Base-by-base conservation (phyloP, 176 grass and related monocot genomes). In the Eragrostis nindensis region DNA sequence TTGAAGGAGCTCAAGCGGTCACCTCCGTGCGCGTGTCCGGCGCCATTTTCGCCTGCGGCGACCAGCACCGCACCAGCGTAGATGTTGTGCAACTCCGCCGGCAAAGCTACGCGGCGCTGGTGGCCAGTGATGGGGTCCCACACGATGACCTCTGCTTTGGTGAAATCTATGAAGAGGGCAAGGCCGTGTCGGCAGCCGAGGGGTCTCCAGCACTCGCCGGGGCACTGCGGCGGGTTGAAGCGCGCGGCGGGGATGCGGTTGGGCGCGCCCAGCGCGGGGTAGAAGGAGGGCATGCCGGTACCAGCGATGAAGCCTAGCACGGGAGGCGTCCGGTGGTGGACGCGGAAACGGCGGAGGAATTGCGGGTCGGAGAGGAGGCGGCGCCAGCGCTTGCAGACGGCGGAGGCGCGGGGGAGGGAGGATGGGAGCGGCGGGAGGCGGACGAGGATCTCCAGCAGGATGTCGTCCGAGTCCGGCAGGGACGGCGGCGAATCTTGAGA, bases 121-220 rank as follows among this genome's bases (percentile, higher is more conserved):
- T 10, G 3, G 74, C 14, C 55, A 16, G 39, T 30, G 74, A 76
- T 7, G 22, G 74, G 74, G 55, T 76, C n/a, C 74, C 74, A 76
- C 56, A 76, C 55, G 1, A 76, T 3, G 74, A 41, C 74, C 55
- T 76, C 38, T 4, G 17, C n/a, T 13, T 5, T 11, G 21, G 7
- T 14, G 24, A 2, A 15, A 24, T 70, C 68, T 5, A 25, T 11
- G 43, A 70, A 24, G 68, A 70, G 68, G 43, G 43, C 68, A 22
- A 70, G 68, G 22, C 68, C 68, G 22, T 70, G 68, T 11, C 68
- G 68, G 68, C 68, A 70, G 8, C 22, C 68, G 68, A 70, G 43
- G 43, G 22, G 24, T 14, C 22, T 46, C 68, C 44, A 46, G 22
- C 24, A 17, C 12, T 17, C 68, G 6, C 6, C 2, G 41, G 5